These are phyloP conservation scores for Lycium barbarum DNA, from an alignment of 257 asterid genomes.

Conservation along the genomic window DNA sequence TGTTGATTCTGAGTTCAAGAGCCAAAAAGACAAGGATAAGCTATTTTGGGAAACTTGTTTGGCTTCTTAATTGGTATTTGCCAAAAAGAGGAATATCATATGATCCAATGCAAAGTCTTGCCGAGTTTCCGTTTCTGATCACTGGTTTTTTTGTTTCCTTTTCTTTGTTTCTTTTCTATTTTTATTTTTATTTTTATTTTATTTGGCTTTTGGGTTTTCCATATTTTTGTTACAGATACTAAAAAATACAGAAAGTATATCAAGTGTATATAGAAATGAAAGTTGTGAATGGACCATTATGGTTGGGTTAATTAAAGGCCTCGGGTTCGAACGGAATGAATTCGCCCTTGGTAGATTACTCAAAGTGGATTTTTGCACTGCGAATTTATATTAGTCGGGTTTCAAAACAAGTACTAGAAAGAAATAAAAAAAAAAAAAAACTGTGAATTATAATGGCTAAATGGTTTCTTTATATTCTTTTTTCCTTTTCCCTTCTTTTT, in stretches of 20 bases:
- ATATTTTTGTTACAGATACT: not conserved
- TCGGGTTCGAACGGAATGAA: not conserved
- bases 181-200: not conserved
- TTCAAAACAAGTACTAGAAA: not conserved
- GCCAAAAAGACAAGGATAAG: conserved; percentile 33
- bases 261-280: not conserved
- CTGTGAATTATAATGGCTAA: not conserved
- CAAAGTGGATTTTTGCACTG: too few relatives aligned
- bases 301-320: not conserved
- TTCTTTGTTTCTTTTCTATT: not conserved
- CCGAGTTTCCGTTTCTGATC: not conserved
- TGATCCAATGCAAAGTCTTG: not conserved
- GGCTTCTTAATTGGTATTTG: conserved; percentile 9
- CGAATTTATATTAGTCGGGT: too few relatives aligned
- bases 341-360: not conserved
- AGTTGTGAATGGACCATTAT: not conserved
- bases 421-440: not conserved
- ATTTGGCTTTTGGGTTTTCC: not conserved
- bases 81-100: not conserved
- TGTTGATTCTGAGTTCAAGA: conserved; percentile 20
- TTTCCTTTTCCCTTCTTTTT: not conserved
- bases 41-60: conserved; percentile 40
- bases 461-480: not conserved
- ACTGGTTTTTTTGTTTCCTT: not conserved
- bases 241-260: not conserved